These are phyloP conservation scores for Echeveria elegans DNA, from an alignment of 164 flowering plant genomes.

Conservation along the genomic window DNA sequence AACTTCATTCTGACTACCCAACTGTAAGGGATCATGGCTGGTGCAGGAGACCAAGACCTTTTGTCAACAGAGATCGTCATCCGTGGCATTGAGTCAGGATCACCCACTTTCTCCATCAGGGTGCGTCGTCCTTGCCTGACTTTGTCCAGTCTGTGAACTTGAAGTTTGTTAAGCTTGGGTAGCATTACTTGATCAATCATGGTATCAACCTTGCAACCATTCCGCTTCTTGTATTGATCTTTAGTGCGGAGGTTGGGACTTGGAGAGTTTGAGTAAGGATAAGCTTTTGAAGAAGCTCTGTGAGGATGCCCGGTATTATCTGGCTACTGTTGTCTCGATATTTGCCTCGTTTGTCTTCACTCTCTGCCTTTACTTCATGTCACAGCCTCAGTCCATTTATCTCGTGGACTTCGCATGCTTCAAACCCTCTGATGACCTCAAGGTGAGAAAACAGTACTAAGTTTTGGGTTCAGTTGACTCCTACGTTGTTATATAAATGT, in stretches of 20 bases:
- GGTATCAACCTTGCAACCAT: constrained; percentile 64
- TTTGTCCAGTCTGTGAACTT: constrained; percentile 79
- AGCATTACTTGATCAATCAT: constrained; percentile 77
- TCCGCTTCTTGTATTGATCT: constrained; percentile 54
- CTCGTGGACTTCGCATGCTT: constrained; percentile 82
- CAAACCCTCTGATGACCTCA: constrained; percentile 61
- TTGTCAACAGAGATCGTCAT: constrained; percentile 81
- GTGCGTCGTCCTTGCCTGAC: constrained; percentile 72
- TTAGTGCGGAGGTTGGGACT: constrained; percentile 75
- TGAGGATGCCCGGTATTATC: constrained; percentile 60
- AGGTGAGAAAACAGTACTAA: constrained; percentile 28
- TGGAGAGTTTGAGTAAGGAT: constrained; percentile 54
- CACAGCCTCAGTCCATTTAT: constrained; percentile 67
- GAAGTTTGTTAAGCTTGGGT: constrained; percentile 83
- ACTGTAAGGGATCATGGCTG: constrained; percentile 11
- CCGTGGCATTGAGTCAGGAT: constrained; percentile 76
- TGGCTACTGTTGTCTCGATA: constrained; percentile 56
- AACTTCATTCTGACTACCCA: no score
- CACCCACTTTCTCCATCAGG: constrained; percentile 68
- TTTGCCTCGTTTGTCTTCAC: constrained; percentile 59
- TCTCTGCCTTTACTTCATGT: constrained; percentile 59
- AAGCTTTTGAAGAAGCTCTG: constrained; percentile 70
- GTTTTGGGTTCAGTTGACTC: background rate
- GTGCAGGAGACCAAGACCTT: constrained; percentile 56
- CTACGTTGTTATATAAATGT: background rate